Evolutionary conservation across 1,284 basidiomycete genomes (phyloP), one percentile per base, ranked within the genome.

Genomic region (Ganoderma lingzhi): DNA sequence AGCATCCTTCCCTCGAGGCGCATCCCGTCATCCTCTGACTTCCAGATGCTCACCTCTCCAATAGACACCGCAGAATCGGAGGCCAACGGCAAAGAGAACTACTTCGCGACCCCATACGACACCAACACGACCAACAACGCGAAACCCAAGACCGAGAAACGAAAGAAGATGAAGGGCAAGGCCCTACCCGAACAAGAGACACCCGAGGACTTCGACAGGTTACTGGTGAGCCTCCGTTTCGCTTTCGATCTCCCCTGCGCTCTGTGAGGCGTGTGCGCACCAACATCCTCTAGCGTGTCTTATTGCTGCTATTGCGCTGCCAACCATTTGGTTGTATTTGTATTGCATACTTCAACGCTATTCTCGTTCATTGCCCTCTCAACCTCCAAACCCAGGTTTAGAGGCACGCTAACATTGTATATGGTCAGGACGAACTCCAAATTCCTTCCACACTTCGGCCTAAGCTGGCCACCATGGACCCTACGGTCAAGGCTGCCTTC

Each of bases 401-500:
- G 67, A 62, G 41, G 17, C 35, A 48, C 59, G n/a, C 51, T 17
- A 12, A 62, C 64, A 65, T 62, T 63, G 32, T 70, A 19, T 69
- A 63, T 35, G 44, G 44, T 15, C 75, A 95, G 93, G 92, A 95
- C 78, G 92, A 95, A 66, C 87, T 95, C 59, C 93, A 96, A 81
- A 95, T 96, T 45, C 94, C 95, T 4, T 81, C 87, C 0, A 89
- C 88, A 12, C 82, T 96, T 19, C 87, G 94, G 14, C 89, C 90
- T 1, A 95, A 95, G 80, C 87, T 96, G 6, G 83, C 85, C 51
- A 87, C 88, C 30, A 93, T 96, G 87, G 93, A 94, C 70, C 82
- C 90, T 0, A 88, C 90, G 1, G 94, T 96, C 51, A 96, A 96
- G 76, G 93, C 93, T 3, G 93, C 93, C n/a, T 96, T 96, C 93